These are phyloP conservation scores for Exobasidium rhododendri DNA, from an alignment of 1,284 basidiomycete genomes.

Conservation along the genomic window DNA sequence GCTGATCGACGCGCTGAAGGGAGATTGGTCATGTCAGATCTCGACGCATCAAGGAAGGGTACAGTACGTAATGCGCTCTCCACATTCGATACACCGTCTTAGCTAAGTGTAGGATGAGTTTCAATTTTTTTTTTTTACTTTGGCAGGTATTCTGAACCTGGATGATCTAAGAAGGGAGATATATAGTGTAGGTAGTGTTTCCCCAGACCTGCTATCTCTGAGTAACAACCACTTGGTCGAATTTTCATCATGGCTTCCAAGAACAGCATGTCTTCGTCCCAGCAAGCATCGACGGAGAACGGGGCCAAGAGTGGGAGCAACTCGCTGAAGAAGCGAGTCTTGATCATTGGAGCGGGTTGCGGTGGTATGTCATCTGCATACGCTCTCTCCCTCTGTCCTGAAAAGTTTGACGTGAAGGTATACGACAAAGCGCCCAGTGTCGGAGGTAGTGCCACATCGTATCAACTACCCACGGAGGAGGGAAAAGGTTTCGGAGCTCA, in stretches of 20 bases:
- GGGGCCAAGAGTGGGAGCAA: neutral
- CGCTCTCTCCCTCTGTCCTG: slow-evolving; percentile 35
- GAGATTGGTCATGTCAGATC: too few relatives aligned
- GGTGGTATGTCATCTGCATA: slow-evolving; percentile 43
- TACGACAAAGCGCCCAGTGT: slow-evolving; percentile 42
- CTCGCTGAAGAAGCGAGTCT: slow-evolving; percentile 37
- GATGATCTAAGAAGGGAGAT: too few relatives aligned
- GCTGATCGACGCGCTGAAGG: too few relatives aligned
- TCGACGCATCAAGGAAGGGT: too few relatives aligned
- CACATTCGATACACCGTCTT: too few relatives aligned
- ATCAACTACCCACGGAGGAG: slow-evolving; percentile 33
- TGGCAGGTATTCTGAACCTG: too few relatives aligned
- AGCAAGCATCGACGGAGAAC: neutral
- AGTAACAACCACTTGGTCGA: too few relatives aligned
- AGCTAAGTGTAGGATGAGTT: too few relatives aligned
- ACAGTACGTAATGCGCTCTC: too few relatives aligned
- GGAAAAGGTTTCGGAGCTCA: slow-evolving; percentile 33
- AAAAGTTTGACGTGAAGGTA: slow-evolving; percentile 39
- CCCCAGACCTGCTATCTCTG: too few relatives aligned
- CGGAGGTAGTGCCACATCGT: slow-evolving; percentile 46
- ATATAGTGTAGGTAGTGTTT: too few relatives aligned
- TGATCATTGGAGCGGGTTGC: slow-evolving; percentile 41
- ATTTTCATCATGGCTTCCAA: neutral
- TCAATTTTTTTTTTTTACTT: too few relatives aligned
- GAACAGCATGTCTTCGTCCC: neutral